Percentiles rank a stretch among this genome's conserved stretches.
Evolutionary conservation across 805 yeast genomes (phyloP).

Genomic region (Candida easanensis): DNA sequence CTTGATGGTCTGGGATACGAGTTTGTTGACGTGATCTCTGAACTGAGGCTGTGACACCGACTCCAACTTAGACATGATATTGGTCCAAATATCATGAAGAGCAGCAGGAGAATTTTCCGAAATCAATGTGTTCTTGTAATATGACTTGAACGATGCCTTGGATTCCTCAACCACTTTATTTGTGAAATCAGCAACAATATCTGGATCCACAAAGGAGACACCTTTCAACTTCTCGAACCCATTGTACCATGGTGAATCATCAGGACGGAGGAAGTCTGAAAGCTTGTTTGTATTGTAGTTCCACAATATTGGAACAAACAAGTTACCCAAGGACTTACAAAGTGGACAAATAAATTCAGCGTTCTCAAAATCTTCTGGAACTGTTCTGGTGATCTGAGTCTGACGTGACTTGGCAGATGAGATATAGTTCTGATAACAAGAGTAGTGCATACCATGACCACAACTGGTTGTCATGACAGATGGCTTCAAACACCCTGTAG

Average conservation of each 20-base stretch:
- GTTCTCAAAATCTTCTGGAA: slow-evolving; percentile 69
- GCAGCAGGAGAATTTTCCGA: slow-evolving; percentile 4
- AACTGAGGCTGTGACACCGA: slow-evolving; percentile 32
- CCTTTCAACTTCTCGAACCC: slow-evolving; percentile 13
- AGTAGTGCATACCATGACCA: slow-evolving; percentile 90
- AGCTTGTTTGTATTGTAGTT: slow-evolving; percentile 38
- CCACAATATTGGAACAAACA: slow-evolving; percentile 77
- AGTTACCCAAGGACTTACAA: slow-evolving; percentile 82
- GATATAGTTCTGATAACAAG: slow-evolving; percentile 68
- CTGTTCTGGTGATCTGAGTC: slow-evolving; percentile 75
- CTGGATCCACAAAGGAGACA: slow-evolving; percentile 9
- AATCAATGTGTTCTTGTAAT: slow-evolving; percentile 8
- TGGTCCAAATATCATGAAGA: slow-evolving; percentile 8
- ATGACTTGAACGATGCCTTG: slow-evolving; percentile 6
- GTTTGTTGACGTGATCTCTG: slow-evolving; percentile 25
- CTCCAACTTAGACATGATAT: slow-evolving; percentile 24
- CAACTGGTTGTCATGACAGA: slow-evolving; percentile 57
- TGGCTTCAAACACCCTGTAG: slow-evolving; percentile 33
- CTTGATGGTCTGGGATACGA: slow-evolving; percentile 56
- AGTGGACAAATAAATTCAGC: slow-evolving; percentile 86
- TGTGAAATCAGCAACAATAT: slow-evolving; percentile 2
- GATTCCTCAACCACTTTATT: slow-evolving; percentile 14
- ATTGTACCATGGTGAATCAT: slow-evolving; percentile 18
- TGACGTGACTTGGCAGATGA: slow-evolving; percentile 52
- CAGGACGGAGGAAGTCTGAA: slow-evolving; percentile 8